These are phyloP conservation scores for Potentilla sterilis DNA, from an alignment of 306 rosid species.

Conservation along the genomic window DNA sequence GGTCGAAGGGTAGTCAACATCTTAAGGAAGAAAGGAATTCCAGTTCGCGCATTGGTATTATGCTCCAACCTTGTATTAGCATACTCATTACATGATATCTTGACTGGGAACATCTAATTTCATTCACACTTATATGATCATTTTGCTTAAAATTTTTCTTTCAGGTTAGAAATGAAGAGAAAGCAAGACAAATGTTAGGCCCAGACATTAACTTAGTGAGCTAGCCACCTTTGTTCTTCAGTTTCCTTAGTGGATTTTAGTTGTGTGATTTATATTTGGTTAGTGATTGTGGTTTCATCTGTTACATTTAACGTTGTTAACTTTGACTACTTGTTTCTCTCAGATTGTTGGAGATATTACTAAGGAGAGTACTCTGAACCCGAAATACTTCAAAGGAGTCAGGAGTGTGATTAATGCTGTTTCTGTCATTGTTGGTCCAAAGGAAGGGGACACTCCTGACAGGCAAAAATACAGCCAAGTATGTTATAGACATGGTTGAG, in stretches of 20 bases:
- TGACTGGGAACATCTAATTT: background rate
- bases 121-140: background rate
- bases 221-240: conserved; percentile 10
- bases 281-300: conserved; percentile 3
- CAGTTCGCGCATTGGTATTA: conserved; percentile 80
- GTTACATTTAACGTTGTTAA: conserved; percentile 12
- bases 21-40: conserved; percentile 70
- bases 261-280: background rate
- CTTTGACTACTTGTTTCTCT: background rate
- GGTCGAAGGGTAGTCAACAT: conserved; percentile 86
- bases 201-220: conserved; percentile 87
- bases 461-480: conserved; percentile 96
- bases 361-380: conserved; percentile 64
- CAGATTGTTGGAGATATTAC: conserved; percentile 91
- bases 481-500: conserved; percentile 20
- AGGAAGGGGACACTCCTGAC: conserved; percentile 97
- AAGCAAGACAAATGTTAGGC: conserved; percentile 86
- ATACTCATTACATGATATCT: background rate
- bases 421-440: conserved; percentile 95
- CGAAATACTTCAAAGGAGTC: conserved; percentile 82
- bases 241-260: background rate
- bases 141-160: background rate
- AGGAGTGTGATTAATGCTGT: conserved; percentile 79
- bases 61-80: conserved; percentile 19
- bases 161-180: conserved; percentile 90